Base-by-base conservation (phyloP, 768 basidiomycete species). In the Mycena crocata region DNA sequence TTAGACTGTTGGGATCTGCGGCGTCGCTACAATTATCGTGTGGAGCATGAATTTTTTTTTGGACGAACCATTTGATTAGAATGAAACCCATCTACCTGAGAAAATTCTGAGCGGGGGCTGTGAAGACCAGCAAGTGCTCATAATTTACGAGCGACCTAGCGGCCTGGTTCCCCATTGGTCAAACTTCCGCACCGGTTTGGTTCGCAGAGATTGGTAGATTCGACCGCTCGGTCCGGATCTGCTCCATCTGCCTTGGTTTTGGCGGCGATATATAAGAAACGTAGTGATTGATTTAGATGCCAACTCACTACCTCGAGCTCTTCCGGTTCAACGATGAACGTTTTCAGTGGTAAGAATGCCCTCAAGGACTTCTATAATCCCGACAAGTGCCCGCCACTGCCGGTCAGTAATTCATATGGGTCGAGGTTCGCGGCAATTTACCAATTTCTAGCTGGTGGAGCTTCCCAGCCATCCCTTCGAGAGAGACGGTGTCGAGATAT, bases 311-410 rank as follows among this genome's bases (percentile, higher is more conserved):
- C 23, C 39, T 55, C 14, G 50, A 40, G 39, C 52, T n/a, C n/a
- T n/a, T n/a, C n/a, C n/a, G n/a, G n/a, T 44, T 52, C 23, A 48
- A 56, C 45, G n/a, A n/a, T 50, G 54, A 68, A 68, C 28, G 62
- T 68, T 24, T 68, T 59, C 23, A 40, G 46, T 2, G 67, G 67
- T 19, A 56, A 57, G 37, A 52, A 58, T 35, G 54, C 67, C 0
- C 49, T 68, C 23, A 57, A 58, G 24, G 67, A 68, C 48, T 68
- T 64, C 26, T 62, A 68, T 26, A 37, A 64, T 54, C 67, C 67
- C 8, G 35, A 26, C 4, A 68, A 68, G 31, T 49, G 49, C 40
- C 40, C 57, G 21, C 67, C 67, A 5, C 26, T 64, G 9, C 62
- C 67, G 23, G 67, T 68, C 50, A 45, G 52, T 52, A 1, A 4